A percentile compares a stretch with the other conserved stretches of the same genome.
phyloP scores from a whole-genome alignment of 179 eudicot genomes.

The Amaranthus tricolor region DNA sequence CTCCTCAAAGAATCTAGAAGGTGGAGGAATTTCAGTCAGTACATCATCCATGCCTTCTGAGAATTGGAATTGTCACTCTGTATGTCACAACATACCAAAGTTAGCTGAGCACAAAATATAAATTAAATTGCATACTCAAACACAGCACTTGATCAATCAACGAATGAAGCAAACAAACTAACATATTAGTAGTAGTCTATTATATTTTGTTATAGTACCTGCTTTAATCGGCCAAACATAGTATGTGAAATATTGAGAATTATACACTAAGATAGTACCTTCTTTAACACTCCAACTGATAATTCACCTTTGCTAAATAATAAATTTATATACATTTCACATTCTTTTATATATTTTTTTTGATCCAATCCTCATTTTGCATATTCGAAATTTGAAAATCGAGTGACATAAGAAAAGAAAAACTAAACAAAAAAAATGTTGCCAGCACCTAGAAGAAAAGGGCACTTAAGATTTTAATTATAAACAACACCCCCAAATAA shows the following conservation, averaged over 20 bases:
- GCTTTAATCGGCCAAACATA: background rate
- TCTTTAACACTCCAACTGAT: background rate
- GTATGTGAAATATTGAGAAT: background rate
- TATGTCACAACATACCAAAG: constrained; percentile 2
- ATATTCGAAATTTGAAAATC: background rate
- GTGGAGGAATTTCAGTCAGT: constrained; percentile 82
- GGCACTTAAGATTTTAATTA: background rate
- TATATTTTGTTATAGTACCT: background rate
- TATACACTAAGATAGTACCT: background rate
- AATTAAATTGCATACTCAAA: background rate
- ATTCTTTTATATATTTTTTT: background rate
- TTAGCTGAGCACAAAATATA: background rate
- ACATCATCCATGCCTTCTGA: constrained; percentile 71
- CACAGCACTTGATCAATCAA: background rate
- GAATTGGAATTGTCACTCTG: constrained; percentile 20
- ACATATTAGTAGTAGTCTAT: background rate
- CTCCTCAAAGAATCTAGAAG: constrained; percentile 84
- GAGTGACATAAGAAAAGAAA: background rate
- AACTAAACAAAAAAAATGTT: background rate
- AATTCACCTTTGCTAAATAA: background rate
- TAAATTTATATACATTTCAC: background rate
- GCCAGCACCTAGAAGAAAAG: background rate
- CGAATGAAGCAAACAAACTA: background rate
- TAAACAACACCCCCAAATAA: background rate
- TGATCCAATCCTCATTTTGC: background rate